Base-by-base conservation (phyloP, 73 alveolate species). In the Uronychia binucleata region DNA sequence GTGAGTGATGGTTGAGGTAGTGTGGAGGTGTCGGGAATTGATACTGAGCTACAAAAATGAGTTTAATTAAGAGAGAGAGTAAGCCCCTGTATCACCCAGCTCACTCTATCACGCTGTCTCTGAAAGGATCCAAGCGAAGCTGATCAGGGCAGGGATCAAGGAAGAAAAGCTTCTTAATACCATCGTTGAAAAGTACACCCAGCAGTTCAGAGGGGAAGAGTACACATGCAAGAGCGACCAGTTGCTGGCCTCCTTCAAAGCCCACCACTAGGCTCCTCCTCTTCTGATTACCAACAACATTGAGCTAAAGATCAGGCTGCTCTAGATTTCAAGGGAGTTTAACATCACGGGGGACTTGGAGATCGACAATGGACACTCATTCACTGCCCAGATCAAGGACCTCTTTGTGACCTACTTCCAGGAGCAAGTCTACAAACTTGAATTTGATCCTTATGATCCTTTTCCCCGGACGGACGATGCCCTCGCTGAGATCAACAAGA, bases 381-480 rank as follows among this genome's bases (percentile, higher is more conserved):
- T 83, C 28, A 82, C 90, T 1, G 60, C 74, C 28, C 74, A 79
- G 26, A 83, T 83, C n/a, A 83, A 60, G 58, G 84, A 60, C 28
- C 76, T 83, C 78, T 83, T 83, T 59, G 78, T 82, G 1, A 74
- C 90, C 27, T 83, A 83, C 59, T 83, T 83, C 90, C 32, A 83
- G 30, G 26, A 78, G 5, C 35, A 83, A 31, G 90, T 83, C 0
- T 60, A 74, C 11, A 60, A 83, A 29, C 35, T 77, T 28, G 74
- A 83, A 75, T 85, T 85, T 77, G 91, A 83, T n/a, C 33, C 31
- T 1, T 85, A 85, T 77, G 91, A 85, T 85, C 85, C 86, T 26
- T 58, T 85, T 1, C 91, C 91, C 14, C 81, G 67, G 74, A 74
- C n/a, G 11, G 88, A 78, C 14, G 95, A 83, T 30, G 95, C 83